Evolutionary conservation across 495 filamentous ascomycete species (phyloP).

Genomic region (Aspergillus heteromorphus): DNA sequence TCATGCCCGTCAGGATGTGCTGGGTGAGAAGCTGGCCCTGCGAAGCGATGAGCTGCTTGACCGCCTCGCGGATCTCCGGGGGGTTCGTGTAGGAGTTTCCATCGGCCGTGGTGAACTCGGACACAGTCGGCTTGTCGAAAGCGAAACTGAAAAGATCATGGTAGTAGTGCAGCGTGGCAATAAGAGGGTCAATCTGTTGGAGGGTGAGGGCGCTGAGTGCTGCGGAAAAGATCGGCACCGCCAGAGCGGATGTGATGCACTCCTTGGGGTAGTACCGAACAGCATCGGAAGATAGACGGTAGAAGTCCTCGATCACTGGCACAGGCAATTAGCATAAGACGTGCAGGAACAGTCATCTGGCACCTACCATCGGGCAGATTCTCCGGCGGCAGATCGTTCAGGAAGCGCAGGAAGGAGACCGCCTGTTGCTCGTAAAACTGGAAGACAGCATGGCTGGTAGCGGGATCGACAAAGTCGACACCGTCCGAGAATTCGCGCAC

Average conservation of each 20-base stretch:
- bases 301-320: constrained; percentile 97
- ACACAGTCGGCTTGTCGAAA: constrained; percentile 67
- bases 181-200: constrained; percentile 84
- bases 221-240: constrained; percentile 78
- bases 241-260: constrained; percentile 69
- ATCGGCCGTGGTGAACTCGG: constrained; percentile 51
- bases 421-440: constrained; percentile 92
- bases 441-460: constrained; percentile 86
- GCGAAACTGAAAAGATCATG: constrained; percentile 90
- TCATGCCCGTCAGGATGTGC: constrained; percentile 90
- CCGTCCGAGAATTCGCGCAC: constrained; percentile 92
- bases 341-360: not conserved
- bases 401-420: constrained; percentile 74
- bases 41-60: constrained; percentile 62
- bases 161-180: constrained; percentile 87
- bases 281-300: constrained; percentile 83
- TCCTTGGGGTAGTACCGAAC: constrained; percentile 85
- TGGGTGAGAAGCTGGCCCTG: constrained; percentile 78
- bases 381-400: constrained; percentile 80
- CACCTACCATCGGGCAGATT: constrained; percentile 77
- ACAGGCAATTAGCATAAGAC: constrained; percentile 7
- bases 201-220: constrained; percentile 77
- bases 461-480: constrained; percentile 70
- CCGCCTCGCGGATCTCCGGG: constrained; percentile 58
- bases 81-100: constrained; percentile 46